Evolutionary conservation across 2,329 filamentous ascomycete genomes (phyloP).

Genomic region (Sclerotinia nivalis): DNA sequence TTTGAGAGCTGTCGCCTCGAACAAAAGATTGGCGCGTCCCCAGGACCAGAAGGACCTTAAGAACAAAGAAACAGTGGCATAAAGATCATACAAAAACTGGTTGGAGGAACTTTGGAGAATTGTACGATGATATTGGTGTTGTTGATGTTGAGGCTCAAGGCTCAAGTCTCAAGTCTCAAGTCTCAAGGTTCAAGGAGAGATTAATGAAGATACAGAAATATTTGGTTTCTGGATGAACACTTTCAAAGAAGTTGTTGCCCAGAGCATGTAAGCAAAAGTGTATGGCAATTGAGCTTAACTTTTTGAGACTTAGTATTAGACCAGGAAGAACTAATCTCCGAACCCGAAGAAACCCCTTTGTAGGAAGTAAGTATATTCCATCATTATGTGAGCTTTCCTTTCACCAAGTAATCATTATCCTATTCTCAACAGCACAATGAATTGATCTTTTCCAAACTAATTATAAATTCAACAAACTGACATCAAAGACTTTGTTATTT

Average conservation of each 20-base stretch:
- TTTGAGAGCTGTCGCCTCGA: constrained; percentile 23
- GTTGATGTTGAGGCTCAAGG: constrained; percentile 2
- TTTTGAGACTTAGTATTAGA: background rate
- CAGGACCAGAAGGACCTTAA: constrained; percentile 27
- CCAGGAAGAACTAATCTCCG: constrained; percentile 2
- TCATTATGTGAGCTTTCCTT: background rate
- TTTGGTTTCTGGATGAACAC: constrained; percentile 3
- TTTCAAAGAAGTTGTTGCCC: constrained; percentile 16
- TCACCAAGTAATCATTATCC: background rate
- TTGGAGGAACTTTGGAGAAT: background rate
- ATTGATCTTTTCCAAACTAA: background rate
- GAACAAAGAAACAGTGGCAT: constrained; percentile 28
- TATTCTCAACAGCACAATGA: background rate
- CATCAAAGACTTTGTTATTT: background rate
- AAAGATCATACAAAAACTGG: constrained; percentile 22
- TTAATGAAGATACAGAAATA: constrained; percentile 22
- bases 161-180: constrained; percentile 17
- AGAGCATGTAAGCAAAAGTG: constrained; percentile 18
- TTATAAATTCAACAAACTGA: background rate
- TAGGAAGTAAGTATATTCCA: background rate
- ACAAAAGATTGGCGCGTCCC: constrained; percentile 23
- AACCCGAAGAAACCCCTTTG: background rate
- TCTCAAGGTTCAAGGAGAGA: constrained; percentile 9
- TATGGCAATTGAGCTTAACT: constrained; percentile 8
- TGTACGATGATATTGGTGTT: background rate